Percentiles rank a stretch among this genome's conserved stretches.
phyloP scores from a whole-genome alignment of 768 basidiomycete species.

The Naematelia encephala region DNA sequence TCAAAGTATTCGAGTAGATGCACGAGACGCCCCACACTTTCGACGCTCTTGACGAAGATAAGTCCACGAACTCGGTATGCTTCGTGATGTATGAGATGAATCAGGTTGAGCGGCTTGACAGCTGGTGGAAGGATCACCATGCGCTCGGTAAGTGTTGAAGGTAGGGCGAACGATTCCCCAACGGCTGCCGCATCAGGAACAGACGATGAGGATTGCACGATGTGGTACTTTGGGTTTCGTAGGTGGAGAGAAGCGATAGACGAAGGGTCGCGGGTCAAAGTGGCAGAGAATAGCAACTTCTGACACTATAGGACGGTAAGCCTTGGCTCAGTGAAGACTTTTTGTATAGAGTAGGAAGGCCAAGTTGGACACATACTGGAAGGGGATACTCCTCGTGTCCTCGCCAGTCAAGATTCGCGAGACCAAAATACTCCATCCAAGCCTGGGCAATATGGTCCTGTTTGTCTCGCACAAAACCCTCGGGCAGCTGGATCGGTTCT shows the following conservation, averaged over 20 bases:
- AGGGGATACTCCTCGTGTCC: neutral
- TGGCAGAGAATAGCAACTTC: constrained; percentile 93
- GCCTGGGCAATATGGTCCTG: constrained; percentile 37
- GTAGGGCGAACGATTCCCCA: constrained; percentile 60
- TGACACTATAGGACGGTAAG: constrained; percentile 60
- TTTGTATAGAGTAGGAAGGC: too few species aligned
- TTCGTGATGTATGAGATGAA: constrained; percentile 69
- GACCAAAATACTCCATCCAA: constrained; percentile 40
- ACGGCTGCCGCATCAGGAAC: constrained; percentile 17
- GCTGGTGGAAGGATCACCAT: constrained; percentile 76
- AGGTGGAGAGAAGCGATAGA: constrained; percentile 80
- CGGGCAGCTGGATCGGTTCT: constrained; percentile 8
- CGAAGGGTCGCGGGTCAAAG: constrained; percentile 88
- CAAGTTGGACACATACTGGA: neutral
- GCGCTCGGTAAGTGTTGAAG: constrained; percentile 78
- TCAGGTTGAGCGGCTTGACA: constrained; percentile 82
- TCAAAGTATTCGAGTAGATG: constrained; percentile 78
- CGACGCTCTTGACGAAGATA: constrained; percentile 95
- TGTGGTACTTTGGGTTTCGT: constrained; percentile 77
- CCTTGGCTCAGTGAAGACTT: too few species aligned
- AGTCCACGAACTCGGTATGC: constrained; percentile 61
- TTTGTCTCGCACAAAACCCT: constrained; percentile 8
- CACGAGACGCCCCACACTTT: constrained; percentile 79
- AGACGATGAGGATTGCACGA: constrained; percentile 61
- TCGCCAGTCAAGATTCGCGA: constrained; percentile 20